Evolutionary conservation across 164 flowering plant species (phyloP), one percentile per base, ranked within the genome.

Genomic region (Piper betle): DNA sequence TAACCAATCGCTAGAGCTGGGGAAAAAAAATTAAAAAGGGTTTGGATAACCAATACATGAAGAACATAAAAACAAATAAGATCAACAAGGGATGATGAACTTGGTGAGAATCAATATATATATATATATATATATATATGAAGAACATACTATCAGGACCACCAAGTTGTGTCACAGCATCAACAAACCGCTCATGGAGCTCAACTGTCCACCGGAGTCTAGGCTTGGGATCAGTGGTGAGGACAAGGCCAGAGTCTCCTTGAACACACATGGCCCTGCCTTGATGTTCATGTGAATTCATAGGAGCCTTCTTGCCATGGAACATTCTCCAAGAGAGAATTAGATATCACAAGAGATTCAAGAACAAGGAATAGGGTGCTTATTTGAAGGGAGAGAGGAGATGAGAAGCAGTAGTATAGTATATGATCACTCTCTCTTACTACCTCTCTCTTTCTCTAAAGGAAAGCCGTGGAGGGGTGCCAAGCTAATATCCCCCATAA

Each of bases 221-320:
- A 6, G 98, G 98, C 74, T 93, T 93, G 5, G 98, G 98, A 81
- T 93, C 98, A 0, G 98, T 93, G 67, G 98, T 93, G 81, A 93
- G 94, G 71, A 93, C 97, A 57, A 93, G 90, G 4, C 88, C 96
- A 6, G 98, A 93, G 80, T 93, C 98, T 0, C 90, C 94, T 73
- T 89, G 96, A 68, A 86, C 84, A 65, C 96, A 86, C 87, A 88
- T 80, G 64, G 84, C 69, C 66, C 87, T 74, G 37, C 50, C 15
- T 15, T 80, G 81, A 71, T 79, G 84, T 48, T 80, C 82, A 71
- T 79, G 84, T 48, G 87, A 76, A 82, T 81, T 87, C 94, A 90
- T 93, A 80, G 73, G 65, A 57, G 88, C 74, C 76, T 93, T 93
- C 90, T 86, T 93, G 66, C 81, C 70, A 65, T 87, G 97, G 96